Evolutionary conservation across 805 yeast genomes (phyloP), one percentile per base, ranked within the genome.

Genomic region (Schizosaccharomyces osmophilus): DNA sequence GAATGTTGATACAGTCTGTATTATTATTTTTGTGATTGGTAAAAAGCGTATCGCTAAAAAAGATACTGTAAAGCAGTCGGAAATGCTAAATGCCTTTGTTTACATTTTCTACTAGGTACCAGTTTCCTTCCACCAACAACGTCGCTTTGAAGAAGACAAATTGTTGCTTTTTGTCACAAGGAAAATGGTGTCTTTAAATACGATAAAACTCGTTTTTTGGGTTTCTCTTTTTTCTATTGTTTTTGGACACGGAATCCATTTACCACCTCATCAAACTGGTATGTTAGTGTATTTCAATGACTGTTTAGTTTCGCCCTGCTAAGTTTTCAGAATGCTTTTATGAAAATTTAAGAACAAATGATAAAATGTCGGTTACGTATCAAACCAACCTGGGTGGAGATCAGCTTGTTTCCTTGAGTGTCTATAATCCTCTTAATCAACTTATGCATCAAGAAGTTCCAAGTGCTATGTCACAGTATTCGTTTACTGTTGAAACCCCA

Each of bases 351-450:
- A 85, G 83, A 70, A 78, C 78, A 68, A 85, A 86, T 66, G 98
- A 90, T 73, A 87, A 85, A 71, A 75, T 90, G 66, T 84, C 95
- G 22, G 83, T 90, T 64, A 78, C 87, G 59, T 90, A 84, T 79
- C 98, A 90, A 74, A 94, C 36, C 24, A 26, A 39, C 51, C 31
- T 42, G 55, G 43, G 48, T 9, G 45, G 54, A 51, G 54, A 51
- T n/a, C 60, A 22, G 58, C 60, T 24, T n/a, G 45, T 26, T 15
- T 36, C 45, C 15, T 54, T 24, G 17, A 17, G 60, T 41, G 29
- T 31, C 95, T 87, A 69, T 13, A 32, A 22, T 57, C 29, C n/a
- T 36, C 24, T 22, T n/a, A 22, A 36, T 57, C 19, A 57, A 87
- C 89, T 71, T 77, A 81, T 74, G 76, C 66, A 73, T 78, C 62